Conservation (phyloP, 108 stramenopile genomes). For the Epithemia pelagica region DNA sequence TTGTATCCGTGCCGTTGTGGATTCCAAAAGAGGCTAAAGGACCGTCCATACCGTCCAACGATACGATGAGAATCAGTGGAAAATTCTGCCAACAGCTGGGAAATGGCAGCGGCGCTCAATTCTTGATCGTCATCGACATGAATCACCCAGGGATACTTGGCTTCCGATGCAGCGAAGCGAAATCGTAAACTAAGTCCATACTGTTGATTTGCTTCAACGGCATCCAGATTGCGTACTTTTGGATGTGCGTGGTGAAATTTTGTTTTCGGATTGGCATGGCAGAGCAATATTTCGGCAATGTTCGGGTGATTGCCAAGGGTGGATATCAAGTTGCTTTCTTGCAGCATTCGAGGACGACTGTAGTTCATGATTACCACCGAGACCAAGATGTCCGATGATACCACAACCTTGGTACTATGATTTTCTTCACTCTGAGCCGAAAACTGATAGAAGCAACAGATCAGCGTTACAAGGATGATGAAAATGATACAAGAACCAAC, state of each 20-base stretch:
- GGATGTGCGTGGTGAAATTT: constrained; percentile 26
- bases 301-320: constrained; percentile 22
- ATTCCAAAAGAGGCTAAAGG: constrained; percentile 15
- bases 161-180: constrained; percentile 24
- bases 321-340: constrained; percentile 18
- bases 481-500: no score
- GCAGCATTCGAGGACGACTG: constrained; percentile 33
- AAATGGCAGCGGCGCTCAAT: constrained; percentile 18
- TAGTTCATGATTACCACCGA: constrained; percentile 38
- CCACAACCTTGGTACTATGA: no score
- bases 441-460: no score
- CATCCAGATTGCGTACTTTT: constrained; percentile 35
- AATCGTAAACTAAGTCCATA: constrained; percentile 31
- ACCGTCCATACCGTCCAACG: constrained; percentile 32
- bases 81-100: constrained; percentile 25
- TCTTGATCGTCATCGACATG: constrained; percentile 41
- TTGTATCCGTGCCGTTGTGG: constrained; percentile 22
- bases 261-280: constrained; percentile 30
- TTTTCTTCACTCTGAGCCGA: no score
- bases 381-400: constrained; percentile 8
- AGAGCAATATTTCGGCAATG: constrained; percentile 29
- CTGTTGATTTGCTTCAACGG: constrained; percentile 24
- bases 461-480: no score
- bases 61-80: constrained; percentile 27
- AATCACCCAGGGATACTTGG: constrained; percentile 26